phyloP scores from a whole-genome alignment of 1,284 basidiomycete species.

The Ustilago trichophora region DNA sequence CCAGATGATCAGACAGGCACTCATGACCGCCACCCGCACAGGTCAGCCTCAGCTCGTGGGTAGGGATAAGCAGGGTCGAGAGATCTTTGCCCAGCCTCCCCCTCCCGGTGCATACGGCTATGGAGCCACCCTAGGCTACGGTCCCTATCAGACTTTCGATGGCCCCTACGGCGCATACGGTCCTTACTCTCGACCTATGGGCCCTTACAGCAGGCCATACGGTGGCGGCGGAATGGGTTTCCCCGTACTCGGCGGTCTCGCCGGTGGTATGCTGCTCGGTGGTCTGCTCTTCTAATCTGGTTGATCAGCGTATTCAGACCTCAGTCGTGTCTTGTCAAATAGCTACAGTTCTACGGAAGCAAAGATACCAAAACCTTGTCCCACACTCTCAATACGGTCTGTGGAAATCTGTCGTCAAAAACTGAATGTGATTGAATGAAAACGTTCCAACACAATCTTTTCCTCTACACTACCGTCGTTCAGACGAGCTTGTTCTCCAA shows the following conservation, averaged over 20 bases:
- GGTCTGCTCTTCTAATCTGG: conserved; percentile 39
- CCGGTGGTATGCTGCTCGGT: conserved; percentile 49
- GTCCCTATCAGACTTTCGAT: conserved; percentile 39
- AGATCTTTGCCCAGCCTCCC: conserved; percentile 52
- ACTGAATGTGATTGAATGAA: too few relatives aligned
- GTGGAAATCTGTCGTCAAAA: too few relatives aligned
- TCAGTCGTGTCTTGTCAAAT: too few relatives aligned
- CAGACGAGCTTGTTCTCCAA: conserved; percentile 54
- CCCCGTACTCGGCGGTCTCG: conserved; percentile 34
- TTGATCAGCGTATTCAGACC: too few relatives aligned
- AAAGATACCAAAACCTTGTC: too few relatives aligned
- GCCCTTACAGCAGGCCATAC: conserved; percentile 34
- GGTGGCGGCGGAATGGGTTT: conserved; percentile 14
- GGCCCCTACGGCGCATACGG: conserved; percentile 43
- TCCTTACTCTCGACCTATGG: conserved; percentile 32
- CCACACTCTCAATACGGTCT: too few relatives aligned
- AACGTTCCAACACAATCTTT: too few relatives aligned
- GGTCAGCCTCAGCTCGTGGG: conserved; percentile 52
- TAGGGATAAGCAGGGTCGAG: conserved; percentile 37
- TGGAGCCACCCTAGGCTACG: conserved; percentile 42
- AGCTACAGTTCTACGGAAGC: too few relatives aligned
- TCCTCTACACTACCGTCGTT: too few relatives aligned
- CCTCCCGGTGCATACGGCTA: conserved; percentile 34
- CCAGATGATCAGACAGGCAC: conserved; percentile 27
- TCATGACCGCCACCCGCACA: conserved; percentile 32